Evolutionary conservation across 176 grass and related monocot species (phyloP).

Genomic region (Carex littledalei): DNA sequence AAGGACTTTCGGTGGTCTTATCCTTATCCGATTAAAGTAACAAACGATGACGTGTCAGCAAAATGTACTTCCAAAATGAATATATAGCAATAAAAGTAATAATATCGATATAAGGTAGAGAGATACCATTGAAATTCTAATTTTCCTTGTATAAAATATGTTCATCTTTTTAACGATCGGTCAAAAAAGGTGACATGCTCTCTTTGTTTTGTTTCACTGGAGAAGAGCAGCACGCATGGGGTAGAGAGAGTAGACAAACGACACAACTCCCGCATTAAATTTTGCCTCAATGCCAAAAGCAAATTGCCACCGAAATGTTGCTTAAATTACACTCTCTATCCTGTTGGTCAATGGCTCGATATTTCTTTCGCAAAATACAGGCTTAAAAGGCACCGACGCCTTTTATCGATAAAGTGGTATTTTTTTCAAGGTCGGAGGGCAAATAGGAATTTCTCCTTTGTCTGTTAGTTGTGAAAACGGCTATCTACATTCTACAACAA

Average conservation of each 20-base stretch:
- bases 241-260: neutral
- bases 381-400: constrained; percentile 8
- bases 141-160: too few relatives aligned
- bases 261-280: neutral
- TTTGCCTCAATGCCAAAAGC: neutral
- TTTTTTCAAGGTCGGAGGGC: neutral
- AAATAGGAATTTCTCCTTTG: neutral
- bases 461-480: neutral
- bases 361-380: too few relatives aligned
- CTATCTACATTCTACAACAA: neutral
- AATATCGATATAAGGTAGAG: too few relatives aligned
- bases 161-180: neutral
- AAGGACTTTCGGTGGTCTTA: too few relatives aligned
- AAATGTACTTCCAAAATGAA: too few relatives aligned
- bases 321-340: neutral
- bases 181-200: neutral
- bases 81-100: too few relatives aligned
- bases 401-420: neutral
- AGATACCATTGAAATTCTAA: too few relatives aligned
- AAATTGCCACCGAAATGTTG: neutral
- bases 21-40: neutral
- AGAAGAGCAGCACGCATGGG: neutral
- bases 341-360: too few relatives aligned
- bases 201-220: neutral
- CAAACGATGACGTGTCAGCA: too few relatives aligned